phyloP scores from a whole-genome alignment of 257 asterid genomes.

The Solanum medicagineum region DNA sequence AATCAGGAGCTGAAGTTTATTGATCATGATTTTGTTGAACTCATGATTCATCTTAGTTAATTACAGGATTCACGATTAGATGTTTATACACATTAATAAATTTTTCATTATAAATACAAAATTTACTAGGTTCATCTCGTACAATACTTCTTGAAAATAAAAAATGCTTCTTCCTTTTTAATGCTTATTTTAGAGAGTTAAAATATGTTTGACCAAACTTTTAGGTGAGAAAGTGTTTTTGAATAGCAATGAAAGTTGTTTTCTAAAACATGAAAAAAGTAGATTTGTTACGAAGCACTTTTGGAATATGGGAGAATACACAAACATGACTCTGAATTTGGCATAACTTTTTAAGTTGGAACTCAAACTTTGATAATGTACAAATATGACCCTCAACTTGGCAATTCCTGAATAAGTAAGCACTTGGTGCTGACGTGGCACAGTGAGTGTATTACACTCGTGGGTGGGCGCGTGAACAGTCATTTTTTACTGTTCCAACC shows the following conservation, averaged over 20 bases:
- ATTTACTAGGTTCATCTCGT: neutral
- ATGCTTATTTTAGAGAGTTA: too few species aligned
- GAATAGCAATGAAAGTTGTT: neutral
- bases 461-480: too few species aligned
- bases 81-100: neutral
- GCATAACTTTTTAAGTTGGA: too few species aligned
- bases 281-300: neutral
- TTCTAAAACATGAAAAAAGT: neutral
- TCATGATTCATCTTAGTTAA: accelerated
- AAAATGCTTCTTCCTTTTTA: too few species aligned
- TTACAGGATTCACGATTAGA: neutral
- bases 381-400: too few species aligned
- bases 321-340: too few species aligned
- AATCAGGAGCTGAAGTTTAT: neutral
- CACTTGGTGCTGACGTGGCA: too few species aligned
- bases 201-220: neutral
- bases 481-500: too few species aligned
- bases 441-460: too few species aligned
- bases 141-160: neutral
- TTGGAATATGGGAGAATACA: too few species aligned
- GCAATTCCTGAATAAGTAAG: too few species aligned
- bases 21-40: neutral
- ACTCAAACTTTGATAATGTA: too few species aligned
- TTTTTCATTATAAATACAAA: neutral
- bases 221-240: neutral